Evolutionary conservation across 1,284 basidiomycete species (phyloP).

Genomic region (Sphagnurus paluster): DNA sequence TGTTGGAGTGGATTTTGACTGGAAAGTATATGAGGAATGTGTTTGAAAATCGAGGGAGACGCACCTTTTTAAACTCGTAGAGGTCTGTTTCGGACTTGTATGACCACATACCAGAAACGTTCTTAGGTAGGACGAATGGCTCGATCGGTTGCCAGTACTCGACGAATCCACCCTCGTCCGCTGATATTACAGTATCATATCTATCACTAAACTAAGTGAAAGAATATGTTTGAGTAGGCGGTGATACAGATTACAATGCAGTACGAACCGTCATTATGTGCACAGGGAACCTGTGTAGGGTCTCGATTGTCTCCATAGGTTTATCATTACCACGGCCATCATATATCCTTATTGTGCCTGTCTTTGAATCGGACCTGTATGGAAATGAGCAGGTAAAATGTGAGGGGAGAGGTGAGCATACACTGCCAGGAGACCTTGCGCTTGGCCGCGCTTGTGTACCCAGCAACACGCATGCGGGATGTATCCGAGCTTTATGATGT

Average conservation of each 20-base stretch:
- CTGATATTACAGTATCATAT: slow-evolving; percentile 91
- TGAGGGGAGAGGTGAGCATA: slow-evolving; percentile 37
- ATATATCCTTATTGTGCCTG: slow-evolving; percentile 83
- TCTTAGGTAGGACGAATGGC: slow-evolving; percentile 82
- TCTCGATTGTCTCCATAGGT: slow-evolving; percentile 74
- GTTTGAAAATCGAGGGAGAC: slow-evolving; percentile 12
- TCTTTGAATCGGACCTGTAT: slow-evolving; percentile 74
- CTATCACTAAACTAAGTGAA: slow-evolving; percentile 78
- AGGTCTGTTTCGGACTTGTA: slow-evolving; percentile 92
- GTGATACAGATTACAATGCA: slow-evolving; percentile 6
- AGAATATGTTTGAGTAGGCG: slow-evolving; percentile 1
- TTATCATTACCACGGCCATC: slow-evolving; percentile 87
- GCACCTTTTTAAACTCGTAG: slow-evolving; percentile 97
- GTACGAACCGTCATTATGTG: slow-evolving; percentile 87
- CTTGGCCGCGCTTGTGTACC: slow-evolving; percentile 89
- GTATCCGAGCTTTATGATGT: slow-evolving; percentile 90
- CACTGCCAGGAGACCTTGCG: slow-evolving; percentile 87
- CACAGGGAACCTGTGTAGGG: slow-evolving; percentile 84
- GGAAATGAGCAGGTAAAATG: slow-evolving; percentile 19
- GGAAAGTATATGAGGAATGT: slow-evolving; percentile 5
- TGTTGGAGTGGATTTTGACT: slow-evolving; percentile 91
- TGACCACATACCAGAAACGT: slow-evolving; percentile 81
- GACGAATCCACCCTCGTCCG: slow-evolving; percentile 92
- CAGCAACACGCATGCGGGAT: slow-evolving; percentile 88
- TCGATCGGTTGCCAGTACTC: slow-evolving; percentile 96